Conservation (phyloP, 2,329 filamentous ascomycete species). For the Clarireedia monteithiana region DNA sequence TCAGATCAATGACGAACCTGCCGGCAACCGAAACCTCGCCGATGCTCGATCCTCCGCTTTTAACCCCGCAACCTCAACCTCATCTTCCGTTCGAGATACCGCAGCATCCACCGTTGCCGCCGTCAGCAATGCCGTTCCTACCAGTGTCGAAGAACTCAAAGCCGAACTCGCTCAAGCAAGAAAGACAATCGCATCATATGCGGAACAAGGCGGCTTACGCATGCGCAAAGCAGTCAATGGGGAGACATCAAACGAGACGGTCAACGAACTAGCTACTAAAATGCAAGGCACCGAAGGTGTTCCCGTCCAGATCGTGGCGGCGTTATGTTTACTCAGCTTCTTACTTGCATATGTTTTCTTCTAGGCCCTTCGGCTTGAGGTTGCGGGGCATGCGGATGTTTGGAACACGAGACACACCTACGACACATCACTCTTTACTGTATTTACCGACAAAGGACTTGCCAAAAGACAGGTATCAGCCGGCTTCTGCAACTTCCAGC, state of each 20-base stretch:
- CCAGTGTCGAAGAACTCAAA: conserved; percentile 54
- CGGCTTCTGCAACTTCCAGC: no score
- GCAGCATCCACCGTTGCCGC: conserved; percentile 32
- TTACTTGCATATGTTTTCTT: conserved; percentile 95
- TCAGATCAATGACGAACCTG: conserved; percentile 36
- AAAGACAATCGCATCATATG: conserved; percentile 61
- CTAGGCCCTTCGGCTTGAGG: conserved; percentile 38
- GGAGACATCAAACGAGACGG: conserved; percentile 41
- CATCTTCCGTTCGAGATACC: conserved; percentile 18
- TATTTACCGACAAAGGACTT: background rate
- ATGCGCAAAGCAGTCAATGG: conserved; percentile 64
- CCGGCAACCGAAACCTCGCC: conserved; percentile 25
- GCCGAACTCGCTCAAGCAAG: conserved; percentile 68
- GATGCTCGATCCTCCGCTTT: conserved; percentile 68
- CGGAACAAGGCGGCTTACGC: conserved; percentile 64
- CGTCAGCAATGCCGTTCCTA: conserved; percentile 37
- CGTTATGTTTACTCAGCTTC: conserved; percentile 83
- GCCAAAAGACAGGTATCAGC: no score
- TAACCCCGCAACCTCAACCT: conserved; percentile 48
- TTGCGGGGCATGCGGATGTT: no score
- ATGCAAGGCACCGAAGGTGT: conserved; percentile 56
- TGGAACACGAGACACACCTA: no score
- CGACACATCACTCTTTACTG: background rate
- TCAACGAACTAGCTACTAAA: conserved; percentile 44
- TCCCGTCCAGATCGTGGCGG: conserved; percentile 75